Evolutionary conservation across 345 rosid species (phyloP), one percentile per base, ranked within the genome.

Genomic region (Salix caprea): DNA sequence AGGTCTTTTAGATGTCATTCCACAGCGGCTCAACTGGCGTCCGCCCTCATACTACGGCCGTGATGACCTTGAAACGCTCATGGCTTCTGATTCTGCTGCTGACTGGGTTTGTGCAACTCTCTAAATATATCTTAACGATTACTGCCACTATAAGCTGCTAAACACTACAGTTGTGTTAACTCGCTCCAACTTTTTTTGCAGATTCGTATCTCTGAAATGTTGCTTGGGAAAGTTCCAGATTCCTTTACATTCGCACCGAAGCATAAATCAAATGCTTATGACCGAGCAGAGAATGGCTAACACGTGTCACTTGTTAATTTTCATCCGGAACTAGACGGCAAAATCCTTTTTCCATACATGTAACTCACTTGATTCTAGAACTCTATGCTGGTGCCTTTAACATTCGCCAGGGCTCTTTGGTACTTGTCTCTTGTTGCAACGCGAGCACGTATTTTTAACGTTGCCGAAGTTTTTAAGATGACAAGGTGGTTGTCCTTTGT

Each of bases 21-120:
- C 98, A 21, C 97, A 90, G 74, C 83, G 81, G 65, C 79, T 93
- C 23, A 96, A 93, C 82, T 96, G 98, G 99, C 98, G 97, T 1
- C 91, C 93, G 3, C 99, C 99, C 50, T 90, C 96, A 39, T 96
- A 89, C 81, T 89, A 74, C 72, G 94, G 99, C 37, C 96, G 97
- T 44, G 91, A 96, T 83, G 99, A 96, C 80, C 98, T 93, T n/a
- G 98, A 96, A 82, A 91, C 99, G 30, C 82, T 91, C 32, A 90
- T 95, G 98, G 92, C 92, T 46, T 95, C 98, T 69, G 97, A 93
- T 74, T 91, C 98, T 73, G 99, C 97, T 4, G 97, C 94, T 78
- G 98, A 96, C 77, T 96, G 98, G 98, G 98, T 96, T 86, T 69
- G 82, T 74, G 50, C 64, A 64, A 37, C 4, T 24, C 44, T 28